Base-by-base conservation (phyloP, 1,284 basidiomycete species). In the Paramarasmius palmivorus region DNA sequence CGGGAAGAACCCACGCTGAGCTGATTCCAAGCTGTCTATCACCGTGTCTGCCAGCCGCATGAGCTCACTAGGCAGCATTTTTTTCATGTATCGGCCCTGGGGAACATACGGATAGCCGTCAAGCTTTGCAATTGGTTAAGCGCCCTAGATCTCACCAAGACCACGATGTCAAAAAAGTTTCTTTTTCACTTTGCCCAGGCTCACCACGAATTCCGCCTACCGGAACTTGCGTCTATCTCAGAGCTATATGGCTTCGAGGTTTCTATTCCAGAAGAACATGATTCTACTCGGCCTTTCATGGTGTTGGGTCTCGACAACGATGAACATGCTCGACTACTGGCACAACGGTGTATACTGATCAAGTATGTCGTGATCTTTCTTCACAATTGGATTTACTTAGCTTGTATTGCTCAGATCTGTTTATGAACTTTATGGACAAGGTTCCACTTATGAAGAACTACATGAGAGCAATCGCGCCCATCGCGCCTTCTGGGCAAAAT, bases 331-430 rank as follows among this genome's bases (percentile, higher is more conserved):
- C 71, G 76, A 51, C 68, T 81, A n/a, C 74, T 99, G 19, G 86
- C 92, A 0, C 75, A 80, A 57, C 75, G 96, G 60, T 93, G 92
- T 61, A 88, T 96, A 37, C 71, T 95, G 42, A 80, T 98, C 64
- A 93, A 90, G 90, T 95, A 55, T 60, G 79, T 69, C 44, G 17
- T n/a, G 29, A 22, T 49, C 32, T 37, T 53, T 38, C 12, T 32
- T 50, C 49, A 7, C 49, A 58, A 29, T 49, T 48, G 20, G 37
- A 19, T 37, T 22, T 6, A 57, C 54, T 56, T 53, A 29, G 47
- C 34, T 42, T 54, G 35, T 39, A 54, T n/a, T 40, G 45, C 48
- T 54, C 63, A 96, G 93, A 68, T 84, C 84, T 15, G 76, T 92
- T 26, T 88, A 85, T 62, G 86, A 90, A 61, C 84, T 92, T 53